Conservation (phyloP, 495 filamentous ascomycete species). For the Aspergillus carlsbadensis region DNA sequence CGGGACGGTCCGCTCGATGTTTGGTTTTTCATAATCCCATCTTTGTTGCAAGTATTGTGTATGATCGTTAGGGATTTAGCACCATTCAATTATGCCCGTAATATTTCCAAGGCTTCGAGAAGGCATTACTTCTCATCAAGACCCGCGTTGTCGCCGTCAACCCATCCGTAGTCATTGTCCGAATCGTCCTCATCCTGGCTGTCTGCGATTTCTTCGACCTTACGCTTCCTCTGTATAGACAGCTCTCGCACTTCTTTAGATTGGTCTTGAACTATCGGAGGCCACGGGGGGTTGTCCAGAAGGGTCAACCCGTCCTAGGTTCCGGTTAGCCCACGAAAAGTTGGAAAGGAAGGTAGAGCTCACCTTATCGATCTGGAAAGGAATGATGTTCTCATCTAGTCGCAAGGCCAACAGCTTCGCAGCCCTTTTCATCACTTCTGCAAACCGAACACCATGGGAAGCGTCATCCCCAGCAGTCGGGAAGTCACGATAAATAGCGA, state of each 20-base stretch:
- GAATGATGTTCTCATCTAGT: constrained; percentile 34
- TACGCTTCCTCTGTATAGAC: constrained; percentile 41
- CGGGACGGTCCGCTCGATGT: neutral
- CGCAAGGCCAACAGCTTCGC: constrained; percentile 34
- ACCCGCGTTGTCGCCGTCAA: constrained; percentile 20
- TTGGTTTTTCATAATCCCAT: neutral
- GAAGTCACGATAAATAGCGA: constrained; percentile 71
- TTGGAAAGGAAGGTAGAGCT: constrained; percentile 4
- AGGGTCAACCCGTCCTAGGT: constrained; percentile 31
- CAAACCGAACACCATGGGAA: constrained; percentile 28
- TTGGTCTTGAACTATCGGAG: neutral
- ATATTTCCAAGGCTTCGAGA: neutral
- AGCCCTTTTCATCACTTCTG: constrained; percentile 46
- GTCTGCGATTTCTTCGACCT: constrained; percentile 49
- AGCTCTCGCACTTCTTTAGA: neutral
- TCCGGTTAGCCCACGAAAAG: neutral
- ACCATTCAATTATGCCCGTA: neutral
- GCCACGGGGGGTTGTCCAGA: constrained; percentile 3
- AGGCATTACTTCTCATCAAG: constrained; percentile 11
- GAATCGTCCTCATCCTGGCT: constrained; percentile 50
- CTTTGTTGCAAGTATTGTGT: neutral
- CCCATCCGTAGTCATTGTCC: constrained; percentile 39
- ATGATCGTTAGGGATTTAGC: neutral
- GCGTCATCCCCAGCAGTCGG: constrained; percentile 9
- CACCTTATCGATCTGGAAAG: constrained; percentile 43